A percentile compares a stretch with the other conserved stretches of the same genome.
phyloP scores from a whole-genome alignment of 225 moss, liverwort and hornwort species.

The Sphagnum contortum region DNA sequence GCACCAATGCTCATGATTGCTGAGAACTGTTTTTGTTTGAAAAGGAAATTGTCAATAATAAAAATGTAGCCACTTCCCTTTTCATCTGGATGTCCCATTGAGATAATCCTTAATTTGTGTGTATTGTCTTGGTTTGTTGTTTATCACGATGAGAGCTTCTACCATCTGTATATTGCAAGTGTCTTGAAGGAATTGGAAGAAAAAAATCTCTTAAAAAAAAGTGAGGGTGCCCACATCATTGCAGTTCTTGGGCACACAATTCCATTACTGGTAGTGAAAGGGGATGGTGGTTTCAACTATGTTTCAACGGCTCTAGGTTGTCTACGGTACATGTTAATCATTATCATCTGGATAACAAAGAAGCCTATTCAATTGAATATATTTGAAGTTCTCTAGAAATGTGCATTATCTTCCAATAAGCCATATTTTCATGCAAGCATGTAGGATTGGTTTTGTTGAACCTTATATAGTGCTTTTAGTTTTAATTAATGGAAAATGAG shows the following conservation, averaged over 20 bases:
- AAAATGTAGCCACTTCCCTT: too few species aligned
- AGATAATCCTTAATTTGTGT: too few species aligned
- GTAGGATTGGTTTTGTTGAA: too few species aligned
- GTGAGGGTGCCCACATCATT: conserved; percentile 70
- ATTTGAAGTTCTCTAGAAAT: too few species aligned
- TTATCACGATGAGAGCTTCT: conserved; percentile 68
- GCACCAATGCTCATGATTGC: conserved; percentile 28
- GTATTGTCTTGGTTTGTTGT: neutral
- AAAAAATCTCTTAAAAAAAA: conserved; percentile 55
- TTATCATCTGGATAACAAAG: neutral
- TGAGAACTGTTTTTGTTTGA: too few species aligned
- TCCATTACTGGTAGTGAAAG: conserved; percentile 75
- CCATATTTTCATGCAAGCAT: too few species aligned
- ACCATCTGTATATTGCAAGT: conserved; percentile 70
- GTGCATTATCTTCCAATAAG: too few species aligned
- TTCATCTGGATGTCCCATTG: neutral
- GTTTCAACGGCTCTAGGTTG: conserved; percentile 85
- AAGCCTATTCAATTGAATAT: too few species aligned
- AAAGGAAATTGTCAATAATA: too few species aligned
- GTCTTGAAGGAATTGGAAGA: conserved; percentile 39
- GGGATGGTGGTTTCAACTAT: conserved; percentile 92
- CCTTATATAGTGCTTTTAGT: too few species aligned
- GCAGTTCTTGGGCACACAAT: conserved; percentile 42
- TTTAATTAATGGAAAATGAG: too few species aligned
- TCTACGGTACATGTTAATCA: conserved; percentile 37